phyloP scores from a whole-genome alignment of 805 yeast species.

The Candida multigemmis region DNA sequence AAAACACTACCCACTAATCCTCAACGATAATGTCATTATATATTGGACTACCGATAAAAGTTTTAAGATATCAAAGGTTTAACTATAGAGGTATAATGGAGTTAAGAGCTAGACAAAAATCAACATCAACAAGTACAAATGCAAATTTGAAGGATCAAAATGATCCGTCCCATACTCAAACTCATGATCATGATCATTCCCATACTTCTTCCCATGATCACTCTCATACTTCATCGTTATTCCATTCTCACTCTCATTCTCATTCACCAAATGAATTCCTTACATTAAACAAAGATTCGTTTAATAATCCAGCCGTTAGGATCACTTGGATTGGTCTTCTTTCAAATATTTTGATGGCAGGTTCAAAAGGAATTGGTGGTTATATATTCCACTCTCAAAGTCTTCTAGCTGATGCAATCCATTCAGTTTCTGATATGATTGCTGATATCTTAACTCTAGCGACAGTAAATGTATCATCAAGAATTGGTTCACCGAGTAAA shows the following conservation, averaged over 20 bases:
- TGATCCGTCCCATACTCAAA: no score
- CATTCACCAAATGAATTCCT: conserved; percentile 37
- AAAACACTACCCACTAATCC: no score
- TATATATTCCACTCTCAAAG: conserved; percentile 91
- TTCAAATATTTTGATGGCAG: conserved; percentile 80
- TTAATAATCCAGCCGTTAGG: conserved; percentile 73
- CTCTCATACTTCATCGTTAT: conserved; percentile 7
- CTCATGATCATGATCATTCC: conserved; percentile 7
- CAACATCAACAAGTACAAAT: no score
- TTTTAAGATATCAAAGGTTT: no score
- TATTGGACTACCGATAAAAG: no score
- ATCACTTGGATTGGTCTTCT: conserved; percentile 88
- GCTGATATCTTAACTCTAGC: conserved; percentile 85
- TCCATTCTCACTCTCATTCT: conserved; percentile 36
- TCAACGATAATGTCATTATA: no score
- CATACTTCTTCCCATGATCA: conserved; percentile 8
- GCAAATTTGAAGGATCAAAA: no score
- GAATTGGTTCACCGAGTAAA: conserved; percentile 42
- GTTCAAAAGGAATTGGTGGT: conserved; percentile 84
- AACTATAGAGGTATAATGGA: no score
- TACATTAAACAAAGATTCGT: conserved; percentile 14
- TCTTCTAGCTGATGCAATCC: conserved; percentile 88
- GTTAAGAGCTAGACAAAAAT: no score
- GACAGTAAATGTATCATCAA: conserved; percentile 71
- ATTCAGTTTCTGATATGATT: conserved; percentile 82